Evolutionary conservation across 257 asterid species (phyloP), one percentile per base, ranked within the genome.

Genomic region (Solanum paucissectum): DNA sequence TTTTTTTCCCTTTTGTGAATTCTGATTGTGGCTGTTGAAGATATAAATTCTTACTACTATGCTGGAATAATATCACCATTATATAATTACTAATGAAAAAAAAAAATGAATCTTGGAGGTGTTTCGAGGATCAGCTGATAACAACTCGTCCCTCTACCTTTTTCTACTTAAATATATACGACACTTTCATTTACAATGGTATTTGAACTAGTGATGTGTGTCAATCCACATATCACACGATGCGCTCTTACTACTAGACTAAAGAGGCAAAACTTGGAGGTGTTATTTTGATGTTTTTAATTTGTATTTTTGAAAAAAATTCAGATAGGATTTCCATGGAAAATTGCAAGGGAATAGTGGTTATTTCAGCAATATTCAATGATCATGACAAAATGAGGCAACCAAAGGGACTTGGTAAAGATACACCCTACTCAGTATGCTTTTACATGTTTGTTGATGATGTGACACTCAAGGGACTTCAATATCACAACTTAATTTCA

Each of bases 321-420:
- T 60, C 92, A 96, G 99, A 97, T 91, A 87, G 87, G 46, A 90
- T 64, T 5, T 77, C 89, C 4, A 94, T 96, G 99, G 98, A 95
- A 13, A 89, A 89, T 14, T 97, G 99, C 71, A 83, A 89, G 4
- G 94, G 98, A 12, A 77, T 96, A 38, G 99, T 97, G n/a, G 95
- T 97, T 18, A 94, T 90, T 29, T 97, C 99, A 2, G 99, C 99
- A 2, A 90, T 96, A 81, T 97, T 96, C 92, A 92, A 92, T 40
- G 98, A 94, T 73, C 98, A 97, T 55, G 99, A 97, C 91, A 97
- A 97, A 90, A 94, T 96, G 90, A 93, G 99, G 87, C 99, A 97
- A 86, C 99, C 99, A n/a, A 93, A 72, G 77, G 98, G 98, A 71
- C 86, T 97, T 10, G 99, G 99, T 21, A 89, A 94, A 34, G 90